Conservation (phyloP, 257 asterid species). For the Lithospermum erythrorhizon region DNA sequence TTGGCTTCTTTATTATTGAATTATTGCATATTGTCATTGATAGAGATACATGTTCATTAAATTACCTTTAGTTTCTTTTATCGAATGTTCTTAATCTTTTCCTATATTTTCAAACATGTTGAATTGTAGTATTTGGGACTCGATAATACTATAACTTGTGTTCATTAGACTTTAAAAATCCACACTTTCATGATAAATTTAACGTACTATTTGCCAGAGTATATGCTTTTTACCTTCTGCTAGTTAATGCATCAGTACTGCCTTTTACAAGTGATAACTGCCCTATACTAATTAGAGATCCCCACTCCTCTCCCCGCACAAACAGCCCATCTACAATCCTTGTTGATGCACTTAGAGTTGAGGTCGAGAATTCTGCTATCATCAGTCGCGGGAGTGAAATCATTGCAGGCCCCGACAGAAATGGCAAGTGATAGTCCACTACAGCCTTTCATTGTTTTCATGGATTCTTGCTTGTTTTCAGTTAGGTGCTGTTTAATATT, state of each 20-base stretch:
- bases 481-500: background rate
- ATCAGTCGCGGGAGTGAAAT: slow-evolving; percentile 85
- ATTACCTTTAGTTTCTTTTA: too few species aligned
- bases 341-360: slow-evolving; percentile 61
- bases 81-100: background rate
- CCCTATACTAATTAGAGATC: background rate
- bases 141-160: too few species aligned
- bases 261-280: too few species aligned
- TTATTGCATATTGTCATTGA: background rate
- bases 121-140: too few species aligned
- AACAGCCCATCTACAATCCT: slow-evolving; percentile 41
- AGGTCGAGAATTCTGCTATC: slow-evolving; percentile 38
- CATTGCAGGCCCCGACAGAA: slow-evolving; percentile 44
- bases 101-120: too few species aligned
- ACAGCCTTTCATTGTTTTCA: slow-evolving; percentile 6
- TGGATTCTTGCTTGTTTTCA: background rate
- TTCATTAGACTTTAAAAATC: too few species aligned
- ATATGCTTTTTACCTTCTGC: too few species aligned
- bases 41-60: background rate
- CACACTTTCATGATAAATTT: too few species aligned
- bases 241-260: too few species aligned
- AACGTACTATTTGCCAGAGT: too few species aligned
- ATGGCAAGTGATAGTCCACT: slow-evolving; percentile 30
- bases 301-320: background rate
- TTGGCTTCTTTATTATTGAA: background rate